These are phyloP conservation scores for Phytopythium montanum DNA, from an alignment of 352 stramenopile species.

Conservation along the genomic window DNA sequence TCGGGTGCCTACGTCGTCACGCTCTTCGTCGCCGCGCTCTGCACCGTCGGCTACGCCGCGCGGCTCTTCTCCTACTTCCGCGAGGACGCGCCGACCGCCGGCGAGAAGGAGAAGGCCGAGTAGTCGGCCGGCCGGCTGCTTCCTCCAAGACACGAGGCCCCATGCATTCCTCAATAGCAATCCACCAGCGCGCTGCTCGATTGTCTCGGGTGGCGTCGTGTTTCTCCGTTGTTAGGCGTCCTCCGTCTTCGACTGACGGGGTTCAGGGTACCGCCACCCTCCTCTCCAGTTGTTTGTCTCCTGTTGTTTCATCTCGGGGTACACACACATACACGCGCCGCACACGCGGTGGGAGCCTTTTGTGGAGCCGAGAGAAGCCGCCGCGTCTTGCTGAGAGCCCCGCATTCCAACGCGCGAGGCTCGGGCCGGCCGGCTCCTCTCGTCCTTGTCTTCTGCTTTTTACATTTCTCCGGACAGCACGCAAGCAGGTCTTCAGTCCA, in stretches of 20 bases:
- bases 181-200: not conserved
- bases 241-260: not conserved
- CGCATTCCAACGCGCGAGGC: constrained; percentile 8
- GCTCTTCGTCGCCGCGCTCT: constrained; percentile 72
- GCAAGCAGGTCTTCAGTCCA: not conserved
- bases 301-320: not conserved
- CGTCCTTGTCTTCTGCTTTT: constrained; percentile 2
- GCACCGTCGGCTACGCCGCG: constrained; percentile 58
- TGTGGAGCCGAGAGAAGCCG: not conserved
- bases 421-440: not conserved
- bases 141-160: not conserved
- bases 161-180: not conserved
- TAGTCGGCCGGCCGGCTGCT: not conserved
- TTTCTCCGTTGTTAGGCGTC: not conserved
- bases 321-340: not conserved
- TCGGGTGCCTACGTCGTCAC: constrained; percentile 81
- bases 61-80: constrained; percentile 56
- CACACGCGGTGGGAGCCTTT: not conserved
- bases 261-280: not conserved
- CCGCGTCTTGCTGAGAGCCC: not conserved
- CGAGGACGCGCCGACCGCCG: constrained; percentile 17
- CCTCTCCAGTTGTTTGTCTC: not conserved
- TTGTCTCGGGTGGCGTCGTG: not conserved
- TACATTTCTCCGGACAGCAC: constrained; percentile 6
- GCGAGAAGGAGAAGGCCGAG: constrained; percentile 29